These are phyloP conservation scores for Mesembryanthemum crystallinum DNA, from an alignment of 148 eudicot genomes.

Conservation along the genomic window DNA sequence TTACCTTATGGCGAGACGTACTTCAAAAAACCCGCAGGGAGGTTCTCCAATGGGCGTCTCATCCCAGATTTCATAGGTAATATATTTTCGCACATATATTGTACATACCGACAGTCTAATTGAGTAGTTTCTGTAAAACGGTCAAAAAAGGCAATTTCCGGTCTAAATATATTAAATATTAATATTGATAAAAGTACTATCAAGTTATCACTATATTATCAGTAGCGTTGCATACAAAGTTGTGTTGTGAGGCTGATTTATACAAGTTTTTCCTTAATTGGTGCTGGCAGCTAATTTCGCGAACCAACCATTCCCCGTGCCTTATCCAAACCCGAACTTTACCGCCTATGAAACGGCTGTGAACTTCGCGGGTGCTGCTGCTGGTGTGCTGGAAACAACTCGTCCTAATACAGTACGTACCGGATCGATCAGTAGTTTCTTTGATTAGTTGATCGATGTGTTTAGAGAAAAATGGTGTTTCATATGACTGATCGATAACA, in stretches of 20 bases:
- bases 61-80: slow-evolving; percentile 39
- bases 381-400: slow-evolving; percentile 21
- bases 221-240: too few species aligned
- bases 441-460: too few species aligned
- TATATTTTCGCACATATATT: too few species aligned
- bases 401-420: slow-evolving; percentile 20
- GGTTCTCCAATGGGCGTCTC: slow-evolving; percentile 33
- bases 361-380: slow-evolving; percentile 30
- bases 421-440: not conserved
- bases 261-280: not conserved
- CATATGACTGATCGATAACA: too few species aligned
- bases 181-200: too few species aligned
- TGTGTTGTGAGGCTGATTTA: not conserved
- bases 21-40: slow-evolving; percentile 32
- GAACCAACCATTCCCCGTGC: slow-evolving; percentile 14
- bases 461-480: too few species aligned
- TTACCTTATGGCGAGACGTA: slow-evolving; percentile 35
- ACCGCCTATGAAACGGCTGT: not conserved
- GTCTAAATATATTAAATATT: too few species aligned
- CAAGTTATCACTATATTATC: too few species aligned
- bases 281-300: not conserved
- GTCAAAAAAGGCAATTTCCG: too few species aligned
- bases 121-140: too few species aligned
- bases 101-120: too few species aligned
- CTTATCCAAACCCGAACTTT: not conserved